Conservation (phyloP, 2,329 filamentous ascomycete genomes). For the Alternaria brassicae region DNA sequence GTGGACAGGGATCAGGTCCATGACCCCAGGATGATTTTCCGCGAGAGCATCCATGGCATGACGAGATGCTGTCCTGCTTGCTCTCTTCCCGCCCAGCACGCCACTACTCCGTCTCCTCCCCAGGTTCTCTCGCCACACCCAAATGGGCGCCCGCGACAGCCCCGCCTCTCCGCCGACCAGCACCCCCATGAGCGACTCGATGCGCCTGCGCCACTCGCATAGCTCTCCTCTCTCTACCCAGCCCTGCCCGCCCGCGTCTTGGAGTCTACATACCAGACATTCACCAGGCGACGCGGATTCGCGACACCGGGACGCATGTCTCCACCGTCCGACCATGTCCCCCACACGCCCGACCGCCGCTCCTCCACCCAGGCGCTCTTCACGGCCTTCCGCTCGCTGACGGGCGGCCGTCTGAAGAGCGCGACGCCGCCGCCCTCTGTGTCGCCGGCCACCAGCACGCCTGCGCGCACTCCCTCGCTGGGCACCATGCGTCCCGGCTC, state of each 20-base stretch:
- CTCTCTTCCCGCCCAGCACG: constrained; percentile 9
- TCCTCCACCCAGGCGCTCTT: constrained; percentile 50
- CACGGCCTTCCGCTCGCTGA: constrained; percentile 48
- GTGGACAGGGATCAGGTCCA: constrained; percentile 13
- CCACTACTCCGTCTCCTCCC: constrained; percentile 5
- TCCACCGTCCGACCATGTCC: constrained; percentile 46
- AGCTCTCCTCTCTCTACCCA: constrained; percentile 11
- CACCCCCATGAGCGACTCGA: constrained; percentile 29
- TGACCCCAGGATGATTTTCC: constrained; percentile 24
- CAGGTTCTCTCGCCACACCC: constrained; percentile 1
- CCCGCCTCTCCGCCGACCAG: constrained; percentile 23
- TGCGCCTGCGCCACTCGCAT: constrained; percentile 25
- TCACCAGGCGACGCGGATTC: neutral
- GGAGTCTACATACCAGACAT: neutral
- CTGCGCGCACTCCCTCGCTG: constrained; percentile 41
- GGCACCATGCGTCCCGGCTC: constrained; percentile 30
- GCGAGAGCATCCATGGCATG: constrained; percentile 9
- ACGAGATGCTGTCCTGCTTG: constrained; percentile 8
- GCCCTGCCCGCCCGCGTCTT: constrained; percentile 5
- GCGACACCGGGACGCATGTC: constrained; percentile 43
- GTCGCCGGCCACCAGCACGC: constrained; percentile 40
- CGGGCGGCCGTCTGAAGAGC: constrained; percentile 46
- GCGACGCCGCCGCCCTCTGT: constrained; percentile 41
- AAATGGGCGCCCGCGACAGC: constrained; percentile 24
- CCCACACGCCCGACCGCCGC: constrained; percentile 49